Evolutionary conservation across 768 basidiomycete genomes (phyloP).

Genomic region (Trametes gibbosa): DNA sequence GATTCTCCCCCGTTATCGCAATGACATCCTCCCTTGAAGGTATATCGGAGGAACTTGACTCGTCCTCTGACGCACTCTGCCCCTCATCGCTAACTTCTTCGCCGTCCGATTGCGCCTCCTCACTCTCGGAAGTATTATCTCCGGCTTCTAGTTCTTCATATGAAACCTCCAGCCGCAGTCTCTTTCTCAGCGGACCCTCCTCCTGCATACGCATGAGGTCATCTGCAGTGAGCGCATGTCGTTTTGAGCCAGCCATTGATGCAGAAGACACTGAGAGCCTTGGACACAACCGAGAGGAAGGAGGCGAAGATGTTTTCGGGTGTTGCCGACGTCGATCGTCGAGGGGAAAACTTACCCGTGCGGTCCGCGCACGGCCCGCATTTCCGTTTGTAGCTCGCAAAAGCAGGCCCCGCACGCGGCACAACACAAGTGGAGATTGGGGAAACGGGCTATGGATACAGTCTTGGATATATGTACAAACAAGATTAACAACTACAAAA

Average conservation of each 20-base stretch:
- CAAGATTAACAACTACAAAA: too few species aligned
- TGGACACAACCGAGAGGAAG: background rate
- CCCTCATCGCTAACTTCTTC: slow-evolving; percentile 11
- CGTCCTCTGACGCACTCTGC: slow-evolving; percentile 21
- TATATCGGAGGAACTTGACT: slow-evolving; percentile 11
- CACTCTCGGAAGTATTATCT: slow-evolving; percentile 25
- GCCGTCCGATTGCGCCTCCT: slow-evolving; percentile 1
- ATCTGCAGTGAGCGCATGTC: slow-evolving; percentile 31
- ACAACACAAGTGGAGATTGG: background rate
- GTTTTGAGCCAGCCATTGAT: slow-evolving; percentile 29
- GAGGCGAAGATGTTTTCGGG: slow-evolving; percentile 2
- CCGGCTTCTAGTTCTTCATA: slow-evolving; percentile 8
- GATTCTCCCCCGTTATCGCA: background rate
- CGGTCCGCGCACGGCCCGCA: too few species aligned
- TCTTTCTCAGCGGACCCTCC: slow-evolving; percentile 28
- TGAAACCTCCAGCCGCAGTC: slow-evolving; percentile 1
- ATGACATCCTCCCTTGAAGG: background rate
- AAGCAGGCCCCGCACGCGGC: background rate
- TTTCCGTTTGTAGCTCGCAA: background rate
- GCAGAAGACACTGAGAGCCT: background rate
- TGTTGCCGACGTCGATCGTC: slow-evolving; percentile 11
- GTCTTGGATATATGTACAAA: slow-evolving; percentile 11
- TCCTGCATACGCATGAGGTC: slow-evolving; percentile 38
- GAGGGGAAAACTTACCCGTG: background rate
- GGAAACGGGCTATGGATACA: slow-evolving; percentile 8